Conservation (phyloP, 1,139 yeast genomes). For the Candida dubliniensis region DNA sequence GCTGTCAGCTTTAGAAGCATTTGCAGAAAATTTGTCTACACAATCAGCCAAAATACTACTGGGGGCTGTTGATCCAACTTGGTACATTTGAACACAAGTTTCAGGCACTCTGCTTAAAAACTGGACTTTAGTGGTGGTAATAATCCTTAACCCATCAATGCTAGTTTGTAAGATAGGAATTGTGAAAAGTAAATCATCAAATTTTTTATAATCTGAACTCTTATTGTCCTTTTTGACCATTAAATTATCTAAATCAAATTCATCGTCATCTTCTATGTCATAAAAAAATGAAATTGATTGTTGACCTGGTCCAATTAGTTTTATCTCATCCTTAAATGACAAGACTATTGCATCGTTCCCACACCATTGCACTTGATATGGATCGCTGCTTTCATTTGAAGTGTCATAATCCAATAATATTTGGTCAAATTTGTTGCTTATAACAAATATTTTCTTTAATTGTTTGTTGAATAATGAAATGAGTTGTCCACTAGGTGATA, state of each 20-base stretch:
- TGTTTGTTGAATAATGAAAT: slow-evolving; percentile 54
- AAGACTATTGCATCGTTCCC: slow-evolving; percentile 77
- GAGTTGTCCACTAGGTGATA: slow-evolving; percentile 63
- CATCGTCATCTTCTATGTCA: slow-evolving; percentile 39
- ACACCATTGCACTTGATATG: slow-evolving; percentile 70
- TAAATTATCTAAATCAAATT: slow-evolving; percentile 26
- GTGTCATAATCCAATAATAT: slow-evolving; percentile 54
- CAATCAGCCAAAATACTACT: slow-evolving; percentile 83
- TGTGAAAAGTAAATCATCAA: slow-evolving; percentile 29
- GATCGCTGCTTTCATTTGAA: slow-evolving; percentile 34
- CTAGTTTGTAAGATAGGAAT: slow-evolving; percentile 51
- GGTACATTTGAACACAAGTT: slow-evolving; percentile 62
- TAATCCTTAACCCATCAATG: slow-evolving; percentile 68
- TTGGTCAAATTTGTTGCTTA: slow-evolving; percentile 50
- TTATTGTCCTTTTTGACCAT: slow-evolving; percentile 15
- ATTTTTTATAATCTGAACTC: background rate
- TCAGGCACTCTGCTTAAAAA: slow-evolving; percentile 66
- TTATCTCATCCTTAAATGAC: slow-evolving; percentile 61
- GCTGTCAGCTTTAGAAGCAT: slow-evolving; percentile 84
- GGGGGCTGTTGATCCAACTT: slow-evolving; percentile 81
- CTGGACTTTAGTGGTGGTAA: slow-evolving; percentile 60
- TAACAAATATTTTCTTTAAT: slow-evolving; percentile 50
- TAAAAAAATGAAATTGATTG: slow-evolving; percentile 52
- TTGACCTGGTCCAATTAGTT: slow-evolving; percentile 71
- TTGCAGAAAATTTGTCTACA: slow-evolving; percentile 64